Evolutionary conservation across 345 rosid species (phyloP).

Genomic region (Hibiscus trionum): DNA sequence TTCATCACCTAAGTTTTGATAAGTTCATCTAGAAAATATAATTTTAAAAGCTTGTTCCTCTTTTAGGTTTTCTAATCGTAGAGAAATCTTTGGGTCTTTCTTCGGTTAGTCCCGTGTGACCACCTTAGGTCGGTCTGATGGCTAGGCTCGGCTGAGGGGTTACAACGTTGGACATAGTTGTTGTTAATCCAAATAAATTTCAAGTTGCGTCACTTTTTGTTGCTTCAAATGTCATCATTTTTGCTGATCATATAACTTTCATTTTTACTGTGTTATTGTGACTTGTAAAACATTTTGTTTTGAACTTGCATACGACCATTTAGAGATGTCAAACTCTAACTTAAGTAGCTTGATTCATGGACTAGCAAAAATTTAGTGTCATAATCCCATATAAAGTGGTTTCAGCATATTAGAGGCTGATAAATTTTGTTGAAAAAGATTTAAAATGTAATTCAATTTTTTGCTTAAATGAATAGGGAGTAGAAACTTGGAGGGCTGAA

Average conservation of each 20-base stretch:
- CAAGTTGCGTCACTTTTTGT: conserved; percentile 84
- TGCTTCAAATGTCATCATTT: conserved; percentile 85
- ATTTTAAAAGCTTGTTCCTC: no score
- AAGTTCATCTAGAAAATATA: no score
- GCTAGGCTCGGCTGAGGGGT: conserved; percentile 2
- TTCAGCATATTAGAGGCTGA: background rate
- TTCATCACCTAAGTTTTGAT: no score
- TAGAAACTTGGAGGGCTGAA: background rate
- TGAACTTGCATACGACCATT: no score
- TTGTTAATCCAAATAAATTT: conserved; percentile 80
- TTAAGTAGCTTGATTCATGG: background rate
- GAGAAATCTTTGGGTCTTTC: no score
- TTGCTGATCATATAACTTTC: conserved; percentile 67
- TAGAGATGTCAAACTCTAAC: background rate
- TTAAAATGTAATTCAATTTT: background rate
- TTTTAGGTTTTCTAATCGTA: no score
- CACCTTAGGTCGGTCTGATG: no score
- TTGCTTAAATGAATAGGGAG: no score
- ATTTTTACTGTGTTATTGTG: no score
- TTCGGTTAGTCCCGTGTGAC: no score
- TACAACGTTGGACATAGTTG: conserved; percentile 68
- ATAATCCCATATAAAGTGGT: background rate
- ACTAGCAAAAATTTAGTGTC: background rate
- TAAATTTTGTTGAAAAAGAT: background rate
- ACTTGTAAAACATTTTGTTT: no score